Percentiles rank a stretch among this genome's conserved stretches.
Evolutionary conservation across 1,284 basidiomycete species (phyloP).

Genomic region (Malassezia furfur): DNA sequence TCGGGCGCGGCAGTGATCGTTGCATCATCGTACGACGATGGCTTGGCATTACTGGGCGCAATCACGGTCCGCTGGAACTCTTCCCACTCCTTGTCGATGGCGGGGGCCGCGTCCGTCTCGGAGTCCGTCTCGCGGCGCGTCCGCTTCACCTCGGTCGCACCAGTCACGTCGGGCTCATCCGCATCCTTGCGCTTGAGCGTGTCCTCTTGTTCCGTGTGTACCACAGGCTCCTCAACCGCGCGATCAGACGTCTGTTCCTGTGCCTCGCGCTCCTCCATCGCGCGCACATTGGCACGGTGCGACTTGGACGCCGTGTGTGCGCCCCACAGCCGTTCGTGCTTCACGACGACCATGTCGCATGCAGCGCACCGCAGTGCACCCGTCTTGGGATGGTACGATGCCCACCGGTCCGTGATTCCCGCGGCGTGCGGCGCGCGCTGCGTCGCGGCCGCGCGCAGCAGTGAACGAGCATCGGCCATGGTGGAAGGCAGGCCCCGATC

Average conservation of each 20-base stretch:
- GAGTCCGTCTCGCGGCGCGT: background rate
- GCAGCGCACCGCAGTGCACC: conserved; percentile 28
- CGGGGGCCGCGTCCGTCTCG: background rate
- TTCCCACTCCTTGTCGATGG: conserved; percentile 31
- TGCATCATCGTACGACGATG: conserved; percentile 15
- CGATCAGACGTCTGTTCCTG: background rate
- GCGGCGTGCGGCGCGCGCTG: conserved; percentile 13
- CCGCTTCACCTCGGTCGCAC: conserved; percentile 9
- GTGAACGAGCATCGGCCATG: conserved; percentile 23
- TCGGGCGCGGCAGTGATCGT: conserved; percentile 30
- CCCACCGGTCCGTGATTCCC: conserved; percentile 25
- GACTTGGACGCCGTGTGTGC: conserved; percentile 24
- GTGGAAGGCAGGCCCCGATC: background rate
- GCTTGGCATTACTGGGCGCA: background rate
- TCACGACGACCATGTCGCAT: conserved; percentile 28
- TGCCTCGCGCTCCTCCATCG: background rate
- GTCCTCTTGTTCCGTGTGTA: too few relatives aligned
- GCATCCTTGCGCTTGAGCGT: conserved; percentile 9
- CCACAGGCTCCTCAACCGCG: too few relatives aligned
- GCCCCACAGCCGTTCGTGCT: conserved; percentile 34
- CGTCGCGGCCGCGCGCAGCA: conserved; percentile 22
- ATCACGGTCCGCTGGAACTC: conserved; percentile 27
- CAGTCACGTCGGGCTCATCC: background rate
- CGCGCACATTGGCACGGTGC: background rate
- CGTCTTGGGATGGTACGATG: conserved; percentile 24